Evolutionary conservation across 2,329 filamentous ascomycete species (phyloP).

Genomic region (Cryoendolithus antarcticus): DNA sequence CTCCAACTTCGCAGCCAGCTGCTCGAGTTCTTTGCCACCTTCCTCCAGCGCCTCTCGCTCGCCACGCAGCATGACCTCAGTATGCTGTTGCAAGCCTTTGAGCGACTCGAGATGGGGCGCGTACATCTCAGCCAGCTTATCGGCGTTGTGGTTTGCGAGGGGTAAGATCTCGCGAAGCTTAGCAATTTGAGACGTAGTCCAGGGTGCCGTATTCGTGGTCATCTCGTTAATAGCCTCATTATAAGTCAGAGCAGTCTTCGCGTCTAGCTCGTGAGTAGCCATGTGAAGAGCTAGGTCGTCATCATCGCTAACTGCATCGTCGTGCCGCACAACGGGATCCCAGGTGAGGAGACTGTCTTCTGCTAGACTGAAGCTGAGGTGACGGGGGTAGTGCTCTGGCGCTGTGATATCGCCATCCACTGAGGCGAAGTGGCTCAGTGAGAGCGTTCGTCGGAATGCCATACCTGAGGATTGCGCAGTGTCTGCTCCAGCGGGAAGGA

Average conservation of each 20-base stretch:
- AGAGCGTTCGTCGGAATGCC: slow-evolving; percentile 46
- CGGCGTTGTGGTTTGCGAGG: slow-evolving; percentile 49
- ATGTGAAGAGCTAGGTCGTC: slow-evolving; percentile 12
- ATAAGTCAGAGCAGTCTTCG: slow-evolving; percentile 46
- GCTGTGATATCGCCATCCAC: slow-evolving; percentile 7
- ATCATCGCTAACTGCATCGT: slow-evolving; percentile 15
- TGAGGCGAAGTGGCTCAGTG: slow-evolving; percentile 31
- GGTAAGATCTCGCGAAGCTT: slow-evolving; percentile 43
- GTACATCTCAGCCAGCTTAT: slow-evolving; percentile 56
- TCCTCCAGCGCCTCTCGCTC: slow-evolving; percentile 60
- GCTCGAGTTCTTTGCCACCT: slow-evolving; percentile 64
- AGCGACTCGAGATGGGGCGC: slow-evolving; percentile 59
- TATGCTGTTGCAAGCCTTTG: slow-evolving; percentile 52
- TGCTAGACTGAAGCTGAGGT: slow-evolving; percentile 63
- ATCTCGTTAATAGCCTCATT: slow-evolving; percentile 38
- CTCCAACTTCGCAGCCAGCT: slow-evolving; percentile 71
- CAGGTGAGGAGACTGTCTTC: slow-evolving; percentile 63
- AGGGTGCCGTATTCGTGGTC: slow-evolving; percentile 33
- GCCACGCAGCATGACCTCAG: slow-evolving; percentile 55
- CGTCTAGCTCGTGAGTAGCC: slow-evolving; percentile 20
- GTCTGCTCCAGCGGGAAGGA: slow-evolving; percentile 39
- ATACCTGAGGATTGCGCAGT: slow-evolving; percentile 32
- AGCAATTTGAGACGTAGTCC: slow-evolving; percentile 48
- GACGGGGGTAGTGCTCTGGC: slow-evolving; percentile 55
- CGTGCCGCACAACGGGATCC: slow-evolving; percentile 23